Conservation (phyloP, 768 basidiomycete genomes). For the Amanita subjunquillea region DNA sequence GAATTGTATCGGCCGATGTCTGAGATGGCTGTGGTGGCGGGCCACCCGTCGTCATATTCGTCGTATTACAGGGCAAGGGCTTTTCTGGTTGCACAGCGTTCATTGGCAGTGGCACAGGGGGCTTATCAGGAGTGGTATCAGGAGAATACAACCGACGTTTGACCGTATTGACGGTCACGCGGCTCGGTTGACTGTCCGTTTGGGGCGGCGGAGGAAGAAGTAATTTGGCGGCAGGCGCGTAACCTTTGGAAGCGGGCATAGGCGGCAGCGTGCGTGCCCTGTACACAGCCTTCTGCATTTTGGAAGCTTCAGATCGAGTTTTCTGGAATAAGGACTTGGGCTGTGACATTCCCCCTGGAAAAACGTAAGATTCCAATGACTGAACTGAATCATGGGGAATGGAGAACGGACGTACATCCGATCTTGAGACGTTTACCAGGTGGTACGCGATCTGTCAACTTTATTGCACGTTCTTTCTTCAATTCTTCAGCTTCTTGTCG, state of each 20-base stretch:
- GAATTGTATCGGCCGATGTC: constrained; percentile 17
- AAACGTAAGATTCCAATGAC: not conserved
- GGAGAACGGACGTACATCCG: constrained; percentile 10
- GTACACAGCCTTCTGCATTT: constrained; percentile 53
- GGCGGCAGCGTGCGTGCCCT: constrained; percentile 43
- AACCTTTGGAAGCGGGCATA: constrained; percentile 34
- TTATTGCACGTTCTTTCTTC: constrained; percentile 70
- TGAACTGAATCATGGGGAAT: not conserved
- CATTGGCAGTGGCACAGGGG: not conserved
- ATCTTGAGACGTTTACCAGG: constrained; percentile 50
- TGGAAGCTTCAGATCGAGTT: constrained; percentile 60
- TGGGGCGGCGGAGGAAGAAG: constrained; percentile 23
- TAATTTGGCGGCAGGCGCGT: constrained; percentile 30
- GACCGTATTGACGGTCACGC: constrained; percentile 44
- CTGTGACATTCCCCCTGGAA: constrained; percentile 14
- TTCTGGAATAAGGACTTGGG: constrained; percentile 74
- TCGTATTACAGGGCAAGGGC: constrained; percentile 11
- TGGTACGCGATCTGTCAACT: constrained; percentile 60
- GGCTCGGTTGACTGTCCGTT: constrained; percentile 21
- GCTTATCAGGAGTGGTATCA: constrained; percentile 2
- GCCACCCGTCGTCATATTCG: not conserved
- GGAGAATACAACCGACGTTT: constrained; percentile 20
- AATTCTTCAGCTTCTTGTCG: constrained; percentile 63
- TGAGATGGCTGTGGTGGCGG: not conserved
- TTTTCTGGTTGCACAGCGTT: constrained; percentile 6